A percentile compares a stretch with the other conserved stretches of the same genome.
These are phyloP conservation scores for Fusarium kyushuense DNA, from an alignment of 2,329 filamentous ascomycete genomes.

Conservation along the genomic window DNA sequence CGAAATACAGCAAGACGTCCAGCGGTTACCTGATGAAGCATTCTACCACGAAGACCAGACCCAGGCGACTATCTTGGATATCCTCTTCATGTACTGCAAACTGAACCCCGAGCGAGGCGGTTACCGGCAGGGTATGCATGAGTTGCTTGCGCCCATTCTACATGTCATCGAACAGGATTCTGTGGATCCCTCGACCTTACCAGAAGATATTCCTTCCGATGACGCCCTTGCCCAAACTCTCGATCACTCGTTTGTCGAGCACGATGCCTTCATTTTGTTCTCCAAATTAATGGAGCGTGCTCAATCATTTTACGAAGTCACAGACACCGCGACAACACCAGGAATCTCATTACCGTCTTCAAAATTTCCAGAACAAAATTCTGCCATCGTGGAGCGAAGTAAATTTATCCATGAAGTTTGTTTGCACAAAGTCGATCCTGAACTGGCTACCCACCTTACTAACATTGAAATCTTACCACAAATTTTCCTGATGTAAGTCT, in stretches of 20 bases:
- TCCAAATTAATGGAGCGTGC: constrained; percentile 88
- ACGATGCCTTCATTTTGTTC: constrained; percentile 90
- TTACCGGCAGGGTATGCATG: constrained; percentile 99
- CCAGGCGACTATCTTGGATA: constrained; percentile 85
- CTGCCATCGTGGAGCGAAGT: constrained; percentile 83
- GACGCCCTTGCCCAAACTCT: constrained; percentile 73
- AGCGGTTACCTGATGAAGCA: constrained; percentile 89
- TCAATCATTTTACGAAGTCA: constrained; percentile 85
- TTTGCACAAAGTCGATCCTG: constrained; percentile 82
- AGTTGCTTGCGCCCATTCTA: constrained; percentile 88
- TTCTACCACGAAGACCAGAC: constrained; percentile 86
- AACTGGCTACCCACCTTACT: constrained; percentile 82
- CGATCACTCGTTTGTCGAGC: constrained; percentile 81
- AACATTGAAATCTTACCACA: constrained; percentile 93
- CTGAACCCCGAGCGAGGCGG: constrained; percentile 85
- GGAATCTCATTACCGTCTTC: constrained; percentile 31
- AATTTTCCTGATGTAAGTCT: constrained; percentile 87
- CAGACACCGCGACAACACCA: constrained; percentile 30
- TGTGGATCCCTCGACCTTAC: constrained; percentile 63
- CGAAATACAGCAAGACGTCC: constrained; percentile 95
- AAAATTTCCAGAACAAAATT: constrained; percentile 54
- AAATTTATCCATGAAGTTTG: constrained; percentile 87
- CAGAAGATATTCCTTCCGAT: constrained; percentile 56
- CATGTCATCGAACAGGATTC: constrained; percentile 88
- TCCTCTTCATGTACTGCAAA: constrained; percentile 95